Evolutionary conservation across 768 basidiomycete genomes (phyloP).

Genomic region (Amanita brunnescens): DNA sequence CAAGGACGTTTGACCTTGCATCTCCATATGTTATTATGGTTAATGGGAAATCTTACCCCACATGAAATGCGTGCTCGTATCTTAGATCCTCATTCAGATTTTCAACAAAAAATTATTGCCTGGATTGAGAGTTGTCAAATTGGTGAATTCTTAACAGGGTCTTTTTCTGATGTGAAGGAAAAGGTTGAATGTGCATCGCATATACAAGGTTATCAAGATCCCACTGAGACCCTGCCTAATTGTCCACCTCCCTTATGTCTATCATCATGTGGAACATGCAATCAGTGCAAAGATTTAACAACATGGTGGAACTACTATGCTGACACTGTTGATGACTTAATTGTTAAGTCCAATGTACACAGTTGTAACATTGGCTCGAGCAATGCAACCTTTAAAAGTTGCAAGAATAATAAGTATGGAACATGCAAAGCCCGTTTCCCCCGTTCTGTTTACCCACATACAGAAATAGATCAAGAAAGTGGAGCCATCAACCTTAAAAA

Average conservation of each 20-base stretch:
- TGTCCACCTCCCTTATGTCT: not conserved
- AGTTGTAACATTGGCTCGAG: not conserved
- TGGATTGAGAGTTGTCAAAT: slow-evolving; percentile 15
- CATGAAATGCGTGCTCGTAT: slow-evolving; percentile 20
- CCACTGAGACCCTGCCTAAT: not conserved
- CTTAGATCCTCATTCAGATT: slow-evolving; percentile 15
- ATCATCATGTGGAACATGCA: not conserved
- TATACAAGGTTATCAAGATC: not conserved
- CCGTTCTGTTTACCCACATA: slow-evolving; percentile 4
- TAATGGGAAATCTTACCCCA: slow-evolving; percentile 19
- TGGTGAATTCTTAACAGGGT: slow-evolving; percentile 14
- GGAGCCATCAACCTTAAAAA: slow-evolving; percentile 19
- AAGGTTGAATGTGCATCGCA: not conserved
- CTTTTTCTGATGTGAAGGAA: slow-evolving; percentile 5
- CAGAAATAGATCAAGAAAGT: slow-evolving; percentile 13
- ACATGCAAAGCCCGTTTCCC: slow-evolving; percentile 23
- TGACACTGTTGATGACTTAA: not conserved
- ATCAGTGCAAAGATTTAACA: not conserved
- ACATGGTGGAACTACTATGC: not conserved
- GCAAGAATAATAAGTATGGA: slow-evolving; percentile 9
- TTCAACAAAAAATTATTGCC: slow-evolving; percentile 11
- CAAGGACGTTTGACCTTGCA: slow-evolving; percentile 31
- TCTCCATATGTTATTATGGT: slow-evolving; percentile 26
- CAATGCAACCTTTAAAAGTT: not conserved
- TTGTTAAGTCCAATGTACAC: not conserved